These are phyloP conservation scores for Hortiboletus rubellus DNA, from an alignment of 1,284 basidiomycete species.

Conservation along the genomic window DNA sequence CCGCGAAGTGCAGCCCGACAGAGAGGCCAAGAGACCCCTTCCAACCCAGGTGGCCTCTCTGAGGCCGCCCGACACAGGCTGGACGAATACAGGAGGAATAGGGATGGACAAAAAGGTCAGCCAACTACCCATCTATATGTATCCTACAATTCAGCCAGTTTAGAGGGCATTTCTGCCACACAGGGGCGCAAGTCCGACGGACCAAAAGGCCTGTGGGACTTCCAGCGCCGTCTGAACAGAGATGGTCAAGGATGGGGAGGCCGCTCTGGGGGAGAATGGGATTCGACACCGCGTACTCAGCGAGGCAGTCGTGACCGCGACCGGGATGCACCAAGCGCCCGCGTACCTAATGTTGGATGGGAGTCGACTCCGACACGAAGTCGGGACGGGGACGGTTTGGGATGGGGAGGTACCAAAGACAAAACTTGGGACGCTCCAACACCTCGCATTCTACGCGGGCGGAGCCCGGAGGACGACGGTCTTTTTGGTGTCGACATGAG, in stretches of 20 bases:
- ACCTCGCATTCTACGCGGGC: conserved; percentile 63
- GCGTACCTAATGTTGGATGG: conserved; percentile 88
- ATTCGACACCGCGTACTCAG: conserved; percentile 69
- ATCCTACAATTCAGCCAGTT: background rate
- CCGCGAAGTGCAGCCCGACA: conserved; percentile 63
- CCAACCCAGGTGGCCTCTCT: conserved; percentile 87
- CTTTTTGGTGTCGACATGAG: conserved; percentile 62
- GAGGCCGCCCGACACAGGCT: conserved; percentile 69
- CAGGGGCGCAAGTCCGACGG: conserved; percentile 23
- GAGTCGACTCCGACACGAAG: conserved; percentile 78
- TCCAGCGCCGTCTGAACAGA: conserved; percentile 38
- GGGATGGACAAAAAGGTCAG: conserved; percentile 67
- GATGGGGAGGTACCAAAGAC: conserved; percentile 59
- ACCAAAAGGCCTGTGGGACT: conserved; percentile 38
- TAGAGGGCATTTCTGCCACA: conserved; percentile 31
- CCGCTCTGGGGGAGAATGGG: conserved; percentile 48
- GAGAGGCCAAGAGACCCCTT: conserved; percentile 87
- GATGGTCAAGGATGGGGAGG: conserved; percentile 36
- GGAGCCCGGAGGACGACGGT: conserved; percentile 63
- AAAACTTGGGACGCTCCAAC: conserved; percentile 86
- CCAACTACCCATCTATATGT: background rate
- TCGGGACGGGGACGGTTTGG: conserved; percentile 49
- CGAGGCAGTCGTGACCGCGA: conserved; percentile 59
- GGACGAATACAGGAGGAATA: conserved; percentile 71
- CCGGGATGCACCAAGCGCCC: conserved; percentile 79